Evolutionary conservation across 768 basidiomycete genomes (phyloP), one percentile per base, ranked within the genome.

Genomic region (Xerocomellus intermedius): DNA sequence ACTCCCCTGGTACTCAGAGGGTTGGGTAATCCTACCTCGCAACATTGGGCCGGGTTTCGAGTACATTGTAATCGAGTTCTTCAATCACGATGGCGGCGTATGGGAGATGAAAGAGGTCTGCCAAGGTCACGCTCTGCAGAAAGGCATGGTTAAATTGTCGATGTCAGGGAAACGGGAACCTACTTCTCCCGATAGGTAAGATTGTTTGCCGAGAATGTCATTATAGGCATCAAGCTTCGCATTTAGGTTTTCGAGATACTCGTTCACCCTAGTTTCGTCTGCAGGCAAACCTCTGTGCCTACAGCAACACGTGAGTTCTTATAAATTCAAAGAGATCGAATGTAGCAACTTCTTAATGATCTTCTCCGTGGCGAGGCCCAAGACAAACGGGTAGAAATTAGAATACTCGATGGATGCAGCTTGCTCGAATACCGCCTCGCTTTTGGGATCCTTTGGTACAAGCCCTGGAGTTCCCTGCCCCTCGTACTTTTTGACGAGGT

Each of bases 151-250:
- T 22, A n/a, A 33, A 38, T 21, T 5, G n/a, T 17, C 10, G 8
- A 36, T 22, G 36, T 21, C 12, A 13, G 5, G 1, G 30, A 39
- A 36, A 4, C 6, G 2, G 19, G 4, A 35, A 69, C 76, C 49
- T 55, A 81, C 83, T 57, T 82, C 71, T n/a, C 85, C 85, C 26
- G 80, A 80, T 7, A 84, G 66, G 59, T 83, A 86, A 32, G 73
- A 67, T 33, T 79, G 77, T 64, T 80, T 84, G 19, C 69, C 65
- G 16, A 86, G 72, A 37, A 87, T 80, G 16, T 58, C 62, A 10
- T 86, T 78, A 56, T 85, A 86, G 5, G 61, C 79, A 17, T 80
- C 76, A 4, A 86, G 73, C 43, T 75, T 79, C 5, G 57, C 61
- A 1, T 68, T 69, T 17, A 81, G 63, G 10, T 58, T 58, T 1